Conservation (phyloP, 1,284 basidiomycete species). For the Golubevia pallescens region DNA sequence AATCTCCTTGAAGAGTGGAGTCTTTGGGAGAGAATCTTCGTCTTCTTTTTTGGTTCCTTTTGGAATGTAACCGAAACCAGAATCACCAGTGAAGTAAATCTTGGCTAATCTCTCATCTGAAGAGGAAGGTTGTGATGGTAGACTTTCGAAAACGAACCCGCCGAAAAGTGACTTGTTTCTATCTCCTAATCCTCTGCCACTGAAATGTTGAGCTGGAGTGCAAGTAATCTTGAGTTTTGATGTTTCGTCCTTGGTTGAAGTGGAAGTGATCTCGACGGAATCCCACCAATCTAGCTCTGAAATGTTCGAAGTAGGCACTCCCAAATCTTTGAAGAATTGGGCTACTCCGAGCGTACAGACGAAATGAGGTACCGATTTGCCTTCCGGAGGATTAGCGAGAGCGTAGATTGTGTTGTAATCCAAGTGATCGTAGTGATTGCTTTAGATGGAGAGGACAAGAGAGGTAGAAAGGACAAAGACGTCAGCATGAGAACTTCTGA, state of each 20-base stretch:
- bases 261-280: slow-evolving; percentile 13
- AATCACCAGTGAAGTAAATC: slow-evolving; percentile 40
- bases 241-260: slow-evolving; percentile 3
- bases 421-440: slow-evolving; percentile 50
- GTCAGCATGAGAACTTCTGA: slow-evolving; percentile 8
- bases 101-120: slow-evolving; percentile 14
- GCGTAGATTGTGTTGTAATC: slow-evolving; percentile 34
- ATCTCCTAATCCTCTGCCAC: slow-evolving; percentile 20
- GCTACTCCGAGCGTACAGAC: slow-evolving; percentile 35
- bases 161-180: slow-evolving; percentile 42
- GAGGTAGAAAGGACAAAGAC: slow-evolving; percentile 23
- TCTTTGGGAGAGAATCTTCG: slow-evolving; percentile 31
- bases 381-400: slow-evolving; percentile 16
- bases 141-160: slow-evolving; percentile 32
- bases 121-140: neutral
- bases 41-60: slow-evolving; percentile 22
- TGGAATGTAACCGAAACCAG: slow-evolving; percentile 32
- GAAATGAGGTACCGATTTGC: slow-evolving; percentile 23
- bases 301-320: slow-evolving; percentile 19
- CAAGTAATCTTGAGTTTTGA: slow-evolving; percentile 27
- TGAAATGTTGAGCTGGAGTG: slow-evolving; percentile 46
- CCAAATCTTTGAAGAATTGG: slow-evolving; percentile 12
- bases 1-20: slow-evolving; percentile 47
- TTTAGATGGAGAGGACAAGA: neutral
- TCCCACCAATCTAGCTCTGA: slow-evolving; percentile 54